Conservation (phyloP, 2,329 filamentous ascomycete genomes). For the Botryosphaeria dothidea region DNA sequence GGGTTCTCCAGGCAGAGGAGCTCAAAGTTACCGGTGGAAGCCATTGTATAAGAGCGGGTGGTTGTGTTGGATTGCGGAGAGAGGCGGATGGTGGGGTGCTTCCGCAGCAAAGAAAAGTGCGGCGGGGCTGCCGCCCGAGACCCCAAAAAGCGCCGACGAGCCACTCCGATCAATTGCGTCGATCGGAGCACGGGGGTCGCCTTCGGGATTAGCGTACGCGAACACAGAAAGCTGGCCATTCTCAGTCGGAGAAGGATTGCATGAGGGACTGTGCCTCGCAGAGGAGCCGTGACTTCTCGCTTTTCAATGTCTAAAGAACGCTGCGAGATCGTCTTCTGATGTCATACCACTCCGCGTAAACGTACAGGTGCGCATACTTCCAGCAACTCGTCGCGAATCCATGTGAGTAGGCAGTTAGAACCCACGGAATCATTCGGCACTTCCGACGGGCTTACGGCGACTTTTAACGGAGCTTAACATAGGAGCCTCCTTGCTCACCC, state of each 20-base stretch:
- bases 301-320: not conserved
- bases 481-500: no score
- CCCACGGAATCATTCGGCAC: no score
- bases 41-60: slow-evolving; percentile 56
- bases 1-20: slow-evolving; percentile 97
- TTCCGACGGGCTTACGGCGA: no score
- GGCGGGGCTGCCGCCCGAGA: slow-evolving; percentile 12
- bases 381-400: not conserved
- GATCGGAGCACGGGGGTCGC: slow-evolving; percentile 1
- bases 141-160: slow-evolving; percentile 7
- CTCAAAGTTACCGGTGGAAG: slow-evolving; percentile 75
- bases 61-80: not conserved
- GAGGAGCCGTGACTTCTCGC: no score
- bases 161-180: slow-evolving; percentile 4
- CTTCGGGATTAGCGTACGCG: not conserved
- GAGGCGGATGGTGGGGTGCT: slow-evolving; percentile 9
- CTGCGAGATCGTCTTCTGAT: not conserved
- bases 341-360: not conserved
- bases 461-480: no score
- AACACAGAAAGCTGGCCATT: not conserved
- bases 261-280: no score
- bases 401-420: not conserved
- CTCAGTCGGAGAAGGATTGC: not conserved
- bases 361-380: not conserved
- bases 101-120: slow-evolving; percentile 6